Evolutionary conservation across 2,329 filamentous ascomycete species (phyloP), one percentile per base, ranked within the genome.

Genomic region (Chrysoporthe puriensis): DNA sequence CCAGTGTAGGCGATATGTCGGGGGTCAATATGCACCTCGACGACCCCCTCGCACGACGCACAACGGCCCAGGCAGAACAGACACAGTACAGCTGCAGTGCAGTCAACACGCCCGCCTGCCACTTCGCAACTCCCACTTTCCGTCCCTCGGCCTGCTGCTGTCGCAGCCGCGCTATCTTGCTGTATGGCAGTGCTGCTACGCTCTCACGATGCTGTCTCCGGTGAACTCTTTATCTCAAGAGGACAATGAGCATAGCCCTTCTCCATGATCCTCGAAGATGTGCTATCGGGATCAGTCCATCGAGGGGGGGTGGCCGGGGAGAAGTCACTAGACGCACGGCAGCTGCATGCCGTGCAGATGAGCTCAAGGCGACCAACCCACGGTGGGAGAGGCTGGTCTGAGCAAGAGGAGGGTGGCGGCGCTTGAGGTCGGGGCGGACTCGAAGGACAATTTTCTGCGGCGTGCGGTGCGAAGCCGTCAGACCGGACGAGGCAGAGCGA

Each of bases 381-480:
- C 61, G 5, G 26, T 14, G 26, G 43, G 42, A 60, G 34, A 62
- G 48, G 42, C 32, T 7, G 46, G 43, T 42, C 11, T 43, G 46
- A 18, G 50, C 40, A 58, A 26, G 7, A 32, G 8, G 67, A 54
- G 32, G 21, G 14, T 26, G 52, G 46, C 4, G 54, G n/a, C 21
- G 54, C 40, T 26, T 4, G 26, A 34, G 34, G 48, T n/a, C 21
- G 8, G 21, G 26, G 13, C 26, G 54, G 50, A 59, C 46, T 40
- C 42, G n/a, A 66, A 54, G 34, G 48, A 63, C 60, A 42, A 62
- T 40, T 26, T 54, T 46, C 56, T 66, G 56, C 44, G 44, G 40
- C 42, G 65, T 62, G 67, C 50, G 62, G 63, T 56, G 44, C 64
- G 61, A 62, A 11, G 64, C 46, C 54, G 65, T 62, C 62, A 48